Conservation (phyloP, 2,329 filamentous ascomycete species). For the Phyllosticta capitalensis region DNA sequence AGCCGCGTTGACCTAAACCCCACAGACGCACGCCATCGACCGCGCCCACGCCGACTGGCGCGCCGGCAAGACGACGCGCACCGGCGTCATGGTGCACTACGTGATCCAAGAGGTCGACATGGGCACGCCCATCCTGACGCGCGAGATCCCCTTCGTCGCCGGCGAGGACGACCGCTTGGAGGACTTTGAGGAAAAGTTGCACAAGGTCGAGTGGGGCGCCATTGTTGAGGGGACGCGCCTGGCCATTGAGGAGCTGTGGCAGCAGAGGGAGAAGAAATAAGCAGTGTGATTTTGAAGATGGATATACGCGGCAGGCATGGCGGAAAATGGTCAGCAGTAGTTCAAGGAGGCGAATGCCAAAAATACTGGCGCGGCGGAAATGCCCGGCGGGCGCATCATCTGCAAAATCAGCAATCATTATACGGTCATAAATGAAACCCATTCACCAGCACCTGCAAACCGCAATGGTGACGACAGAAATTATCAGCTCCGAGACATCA, state of each 20-base stretch:
- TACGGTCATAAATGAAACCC: too few relatives aligned
- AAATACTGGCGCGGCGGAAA: not conserved
- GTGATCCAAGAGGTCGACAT: conserved; percentile 69
- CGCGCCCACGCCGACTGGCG: conserved; percentile 66
- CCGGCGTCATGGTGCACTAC: conserved; percentile 83
- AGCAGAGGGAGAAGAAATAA: not conserved
- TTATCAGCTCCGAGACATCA: too few relatives aligned
- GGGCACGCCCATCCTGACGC: conserved; percentile 61
- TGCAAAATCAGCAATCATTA: too few relatives aligned
- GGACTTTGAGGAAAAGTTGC: conserved; percentile 62
- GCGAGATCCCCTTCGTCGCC: conserved; percentile 56
- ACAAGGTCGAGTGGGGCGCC: conserved; percentile 64
- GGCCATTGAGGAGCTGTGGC: conserved; percentile 7
- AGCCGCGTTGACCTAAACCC: not conserved
- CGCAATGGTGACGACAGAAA: too few relatives aligned
- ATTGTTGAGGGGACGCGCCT: conserved; percentile 63
- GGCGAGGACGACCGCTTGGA: conserved; percentile 53
- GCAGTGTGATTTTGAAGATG: not conserved
- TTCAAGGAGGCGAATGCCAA: not conserved
- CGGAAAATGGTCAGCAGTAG: not conserved
- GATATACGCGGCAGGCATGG: not conserved
- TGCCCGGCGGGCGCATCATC: not conserved
- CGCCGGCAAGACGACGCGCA: conserved; percentile 56
- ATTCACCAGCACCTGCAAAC: too few relatives aligned
- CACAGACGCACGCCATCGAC: conserved; percentile 56